These are phyloP conservation scores for Chenopodium formosanum DNA, from an alignment of 148 eudicot species.

Conservation along the genomic window DNA sequence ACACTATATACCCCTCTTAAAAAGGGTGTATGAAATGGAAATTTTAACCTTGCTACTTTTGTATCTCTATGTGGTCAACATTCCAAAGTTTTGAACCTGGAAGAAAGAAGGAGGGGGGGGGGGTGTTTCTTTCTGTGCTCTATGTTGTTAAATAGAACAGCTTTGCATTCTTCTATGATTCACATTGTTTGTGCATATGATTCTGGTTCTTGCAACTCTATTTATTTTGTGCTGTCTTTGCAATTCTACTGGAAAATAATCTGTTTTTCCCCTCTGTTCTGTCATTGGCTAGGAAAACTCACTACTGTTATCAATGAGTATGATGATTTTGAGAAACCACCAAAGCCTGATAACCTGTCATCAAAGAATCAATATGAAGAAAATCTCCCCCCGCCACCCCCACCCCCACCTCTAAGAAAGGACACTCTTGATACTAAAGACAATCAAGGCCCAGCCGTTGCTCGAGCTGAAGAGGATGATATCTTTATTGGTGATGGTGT, in stretches of 20 bases:
- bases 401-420: conserved; percentile 74
- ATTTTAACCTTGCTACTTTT: not conserved
- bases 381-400: conserved; percentile 79
- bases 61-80: not conserved
- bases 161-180: not conserved
- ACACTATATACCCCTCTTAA: not conserved
- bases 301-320: conserved; percentile 46
- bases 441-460: conserved; percentile 55
- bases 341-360: conserved; percentile 44
- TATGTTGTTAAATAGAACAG: not conserved
- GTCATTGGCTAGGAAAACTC: conserved; percentile 50
- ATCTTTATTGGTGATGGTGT: conserved; percentile 89
- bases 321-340: conserved; percentile 52
- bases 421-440: conserved; percentile 49
- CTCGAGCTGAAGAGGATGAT: conserved; percentile 80
- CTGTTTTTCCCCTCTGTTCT: not conserved
- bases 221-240: conserved; percentile 7
- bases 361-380: conserved; percentile 51
- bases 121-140: not conserved
- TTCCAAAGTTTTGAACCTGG: not conserved
- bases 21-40: not conserved
- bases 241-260: not conserved
- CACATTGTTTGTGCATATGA: not conserved
- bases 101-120: not conserved
- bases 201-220: not conserved